These are phyloP conservation scores for Lipomyces starkeyi DNA, from an alignment of 805 yeast species.

Conservation along the genomic window DNA sequence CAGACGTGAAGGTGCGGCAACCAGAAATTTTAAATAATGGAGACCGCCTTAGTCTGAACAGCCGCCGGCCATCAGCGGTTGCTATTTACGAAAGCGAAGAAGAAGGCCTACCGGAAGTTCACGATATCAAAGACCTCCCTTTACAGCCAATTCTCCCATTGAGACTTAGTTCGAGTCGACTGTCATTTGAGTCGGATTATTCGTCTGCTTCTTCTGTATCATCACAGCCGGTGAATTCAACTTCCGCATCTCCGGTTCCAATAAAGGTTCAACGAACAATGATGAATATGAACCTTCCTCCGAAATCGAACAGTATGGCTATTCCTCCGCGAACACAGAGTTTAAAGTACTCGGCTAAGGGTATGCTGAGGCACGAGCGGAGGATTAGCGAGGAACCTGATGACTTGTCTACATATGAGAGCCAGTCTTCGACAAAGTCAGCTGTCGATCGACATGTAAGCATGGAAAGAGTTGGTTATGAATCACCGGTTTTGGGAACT, in stretches of 20 bases:
- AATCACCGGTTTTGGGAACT: conserved; percentile 24
- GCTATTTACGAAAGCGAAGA: neutral
- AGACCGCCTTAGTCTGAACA: conserved; percentile 13
- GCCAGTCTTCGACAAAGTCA: conserved; percentile 7
- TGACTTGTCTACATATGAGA: neutral
- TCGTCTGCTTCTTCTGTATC: conserved; percentile 14
- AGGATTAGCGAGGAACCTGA: conserved; percentile 29
- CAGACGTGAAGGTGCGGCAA: conserved; percentile 15
- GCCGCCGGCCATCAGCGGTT: conserved; percentile 30
- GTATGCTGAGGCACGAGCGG: conserved; percentile 18
- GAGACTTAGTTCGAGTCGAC: conserved; percentile 7
- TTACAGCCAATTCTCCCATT: conserved; percentile 13
- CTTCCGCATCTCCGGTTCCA: conserved; percentile 7
- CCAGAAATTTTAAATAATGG: neutral
- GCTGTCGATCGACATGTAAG: neutral
- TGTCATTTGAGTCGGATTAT: conserved; percentile 16
- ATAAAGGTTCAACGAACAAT: neutral
- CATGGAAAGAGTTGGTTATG: conserved; percentile 17
- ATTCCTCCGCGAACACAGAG: conserved; percentile 20
- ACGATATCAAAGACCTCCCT: conserved; percentile 4
- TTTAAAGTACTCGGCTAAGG: conserved; percentile 15
- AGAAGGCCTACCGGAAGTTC: neutral
- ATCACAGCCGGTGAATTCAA: neutral
- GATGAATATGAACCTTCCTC: neutral
- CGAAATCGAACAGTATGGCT: neutral